Percentiles rank a stretch among this genome's conserved stretches.
Conservation (phyloP, 1,284 basidiomycete genomes). For the Cryptococcus sp. region DNA sequence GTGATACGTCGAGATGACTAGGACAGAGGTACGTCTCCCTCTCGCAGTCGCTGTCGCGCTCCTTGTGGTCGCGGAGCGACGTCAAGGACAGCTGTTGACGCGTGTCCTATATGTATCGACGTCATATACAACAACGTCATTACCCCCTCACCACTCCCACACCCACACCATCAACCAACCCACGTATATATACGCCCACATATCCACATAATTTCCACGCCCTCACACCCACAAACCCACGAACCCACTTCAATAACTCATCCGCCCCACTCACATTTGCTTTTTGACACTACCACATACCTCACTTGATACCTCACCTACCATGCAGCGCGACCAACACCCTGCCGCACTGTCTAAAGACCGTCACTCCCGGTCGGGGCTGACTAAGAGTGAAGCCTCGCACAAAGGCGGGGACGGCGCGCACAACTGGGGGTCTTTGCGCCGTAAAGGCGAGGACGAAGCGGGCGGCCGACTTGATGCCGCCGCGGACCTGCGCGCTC, state of each 20-base stretch:
- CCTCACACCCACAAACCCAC: background rate
- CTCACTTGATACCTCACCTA: background rate
- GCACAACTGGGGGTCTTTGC: constrained; percentile 78
- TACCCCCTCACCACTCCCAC: background rate
- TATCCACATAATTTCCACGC: too few relatives aligned
- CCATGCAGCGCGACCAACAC: constrained; percentile 58
- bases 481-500: constrained; percentile 33
- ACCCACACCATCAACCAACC: background rate
- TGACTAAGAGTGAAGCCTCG: constrained; percentile 62
- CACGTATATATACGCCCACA: too few relatives aligned
- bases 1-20: constrained; percentile 27
- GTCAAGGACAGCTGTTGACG: background rate
- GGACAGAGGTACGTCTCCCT: constrained; percentile 30
- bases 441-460: constrained; percentile 63
- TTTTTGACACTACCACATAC: too few relatives aligned
- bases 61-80: background rate
- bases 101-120: background rate
- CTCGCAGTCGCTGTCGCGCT: too few relatives aligned
- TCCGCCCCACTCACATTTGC: too few relatives aligned
- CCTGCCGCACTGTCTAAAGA: constrained; percentile 76
- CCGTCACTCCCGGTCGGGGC: constrained; percentile 68
- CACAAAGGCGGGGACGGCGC: constrained; percentile 76
- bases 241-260: background rate
- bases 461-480: constrained; percentile 32
- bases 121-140: background rate